Percentiles rank a stretch among this genome's conserved stretches.
phyloP scores from a whole-genome alignment of 208 protist species.

The Borovskyia barvae region DNA sequence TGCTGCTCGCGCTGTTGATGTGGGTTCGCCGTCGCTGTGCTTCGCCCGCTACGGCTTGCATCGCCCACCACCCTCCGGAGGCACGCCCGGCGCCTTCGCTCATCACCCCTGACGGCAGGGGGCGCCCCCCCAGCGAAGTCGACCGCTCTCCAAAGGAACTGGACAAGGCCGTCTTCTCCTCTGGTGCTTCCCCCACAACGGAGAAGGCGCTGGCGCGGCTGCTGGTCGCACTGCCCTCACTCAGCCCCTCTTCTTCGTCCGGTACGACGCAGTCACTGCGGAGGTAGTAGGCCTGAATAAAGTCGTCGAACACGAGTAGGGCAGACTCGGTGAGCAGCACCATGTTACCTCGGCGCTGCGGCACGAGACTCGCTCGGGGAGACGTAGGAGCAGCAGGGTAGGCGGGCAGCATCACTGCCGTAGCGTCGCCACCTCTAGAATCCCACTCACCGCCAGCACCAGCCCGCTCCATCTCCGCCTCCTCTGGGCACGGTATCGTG shows the following conservation, averaged over 20 bases:
- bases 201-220: constrained; percentile 22
- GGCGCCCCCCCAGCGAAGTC: neutral
- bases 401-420: too few species aligned
- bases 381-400: too few species aligned
- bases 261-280: constrained; percentile 9
- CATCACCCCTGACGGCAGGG: too few species aligned
- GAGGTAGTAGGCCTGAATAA: constrained; percentile 35
- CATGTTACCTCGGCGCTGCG: constrained; percentile 2
- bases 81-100: neutral
- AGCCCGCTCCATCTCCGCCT: neutral
- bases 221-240: constrained; percentile 8
- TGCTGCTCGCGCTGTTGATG: neutral
- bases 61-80: neutral
- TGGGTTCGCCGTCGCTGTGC: neutral
- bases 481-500: constrained; percentile 1
- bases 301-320: constrained; percentile 30
- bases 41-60: neutral
- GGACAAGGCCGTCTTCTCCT: neutral
- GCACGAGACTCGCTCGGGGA: too few species aligned
- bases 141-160: neutral
- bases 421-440: too few species aligned
- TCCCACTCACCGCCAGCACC: too few species aligned
- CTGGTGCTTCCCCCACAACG: neutral
- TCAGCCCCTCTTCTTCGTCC: constrained; percentile 11
- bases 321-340: constrained; percentile 10